Evolutionary conservation across 805 yeast species (phyloP), one percentile per base, ranked within the genome.

Genomic region (Candida bentonensis): DNA sequence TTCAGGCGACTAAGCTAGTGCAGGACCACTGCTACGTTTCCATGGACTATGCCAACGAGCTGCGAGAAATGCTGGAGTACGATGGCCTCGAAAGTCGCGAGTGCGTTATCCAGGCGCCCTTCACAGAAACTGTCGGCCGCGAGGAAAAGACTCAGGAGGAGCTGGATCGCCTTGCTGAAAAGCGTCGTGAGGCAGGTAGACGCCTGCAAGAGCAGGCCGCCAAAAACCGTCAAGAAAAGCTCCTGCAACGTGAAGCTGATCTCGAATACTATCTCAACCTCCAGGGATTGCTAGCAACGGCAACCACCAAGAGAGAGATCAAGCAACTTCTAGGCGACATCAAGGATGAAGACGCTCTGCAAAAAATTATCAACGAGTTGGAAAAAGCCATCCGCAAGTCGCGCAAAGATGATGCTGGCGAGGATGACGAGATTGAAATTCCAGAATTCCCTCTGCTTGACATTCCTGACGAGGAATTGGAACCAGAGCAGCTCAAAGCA

Each of bases 201-300:
- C 70, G 94, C 51, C 68, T 94, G 49, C 97, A 92, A 63, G 94
- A 85, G 55, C 96, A 87, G 61, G 96, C 96, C 0, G 87, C 81
- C 53, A 81, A 79, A 55, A 80, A 79, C 51, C 68, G 98, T 45
- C 60, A 78, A 7, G 96, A 89, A 57, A 87, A 84, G 55, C 63
- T 85, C 40, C 68, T 76, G 15, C 86, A 86, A 58, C 82, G 83
- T 51, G 87, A 87, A 52, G 78, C 82, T 51, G 96, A 89, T 55
- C 74, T 68, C 50, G 79, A 72, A 41, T 86, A 88, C 59, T 86
- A 79, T 54, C 64, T 74, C 1, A 69, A 70, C 22, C 62, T 88
- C 39, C 72, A 69, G 53, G 73, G 68, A 22, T 72, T 73, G 46
- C 58, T 84, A 43, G 62, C 52, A 17, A 47, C 44, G n/a, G 40